Evolutionary conservation across 495 filamentous ascomycete species (phyloP).

Genomic region (Neurospora pannonica): DNA sequence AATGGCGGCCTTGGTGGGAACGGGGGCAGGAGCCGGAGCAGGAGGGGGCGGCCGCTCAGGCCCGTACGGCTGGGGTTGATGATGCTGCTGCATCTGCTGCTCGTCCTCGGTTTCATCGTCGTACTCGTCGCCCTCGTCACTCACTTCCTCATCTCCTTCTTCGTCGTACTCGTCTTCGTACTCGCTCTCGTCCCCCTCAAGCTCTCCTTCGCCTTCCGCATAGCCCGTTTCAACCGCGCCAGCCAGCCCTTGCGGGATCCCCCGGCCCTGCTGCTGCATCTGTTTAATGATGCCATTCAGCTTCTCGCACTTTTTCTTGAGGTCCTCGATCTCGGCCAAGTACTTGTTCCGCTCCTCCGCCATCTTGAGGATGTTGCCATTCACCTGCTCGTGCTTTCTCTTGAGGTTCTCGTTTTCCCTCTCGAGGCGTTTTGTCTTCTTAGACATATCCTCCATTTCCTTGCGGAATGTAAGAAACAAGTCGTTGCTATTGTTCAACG

Average conservation of each 20-base stretch:
- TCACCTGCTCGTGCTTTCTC: slow-evolving; percentile 87
- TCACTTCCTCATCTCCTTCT: slow-evolving; percentile 41
- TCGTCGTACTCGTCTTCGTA: slow-evolving; percentile 68
- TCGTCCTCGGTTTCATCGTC: slow-evolving; percentile 57
- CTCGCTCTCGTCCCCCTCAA: slow-evolving; percentile 64
- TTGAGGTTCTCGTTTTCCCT: slow-evolving; percentile 90
- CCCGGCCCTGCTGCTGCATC: slow-evolving; percentile 86
- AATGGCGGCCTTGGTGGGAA: slow-evolving; percentile 13
- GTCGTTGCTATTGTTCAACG: slow-evolving; percentile 96
- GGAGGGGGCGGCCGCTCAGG: slow-evolving; percentile 49
- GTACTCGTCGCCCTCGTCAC: slow-evolving; percentile 28
- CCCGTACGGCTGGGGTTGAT: slow-evolving; percentile 42
- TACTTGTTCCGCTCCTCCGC: slow-evolving; percentile 84
- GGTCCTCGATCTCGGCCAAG: slow-evolving; percentile 68
- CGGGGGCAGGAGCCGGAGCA: slow-evolving; percentile 29
- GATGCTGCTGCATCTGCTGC: slow-evolving; percentile 46
- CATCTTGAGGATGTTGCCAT: slow-evolving; percentile 95
- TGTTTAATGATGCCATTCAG: slow-evolving; percentile 86
- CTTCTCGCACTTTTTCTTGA: slow-evolving; percentile 83
- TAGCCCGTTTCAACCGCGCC: slow-evolving; percentile 47
- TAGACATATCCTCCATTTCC: slow-evolving; percentile 99
- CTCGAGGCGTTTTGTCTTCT: slow-evolving; percentile 95
- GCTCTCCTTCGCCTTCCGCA: slow-evolving; percentile 34
- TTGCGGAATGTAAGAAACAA: slow-evolving; percentile 96
- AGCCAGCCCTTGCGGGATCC: slow-evolving; percentile 48